These are phyloP conservation scores for Pythium rhizo-oryzae DNA, from an alignment of 352 stramenopile genomes.

Conservation along the genomic window DNA sequence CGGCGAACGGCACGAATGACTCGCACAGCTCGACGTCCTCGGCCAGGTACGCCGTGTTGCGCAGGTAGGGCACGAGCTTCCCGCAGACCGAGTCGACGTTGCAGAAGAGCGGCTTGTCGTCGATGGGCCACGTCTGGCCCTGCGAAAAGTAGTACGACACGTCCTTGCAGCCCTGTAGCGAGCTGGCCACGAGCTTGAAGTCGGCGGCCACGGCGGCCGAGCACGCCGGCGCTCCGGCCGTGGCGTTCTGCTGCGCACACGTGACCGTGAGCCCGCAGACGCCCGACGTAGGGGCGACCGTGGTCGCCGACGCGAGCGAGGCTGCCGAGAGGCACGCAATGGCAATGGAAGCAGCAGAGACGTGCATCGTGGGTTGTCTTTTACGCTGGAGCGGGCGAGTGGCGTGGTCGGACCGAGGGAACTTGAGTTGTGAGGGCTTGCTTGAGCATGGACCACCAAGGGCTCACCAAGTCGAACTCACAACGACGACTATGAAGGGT, in stretches of 20 bases:
- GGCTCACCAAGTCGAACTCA: too few relatives aligned
- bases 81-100: slow-evolving; percentile 11
- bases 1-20: slow-evolving; percentile 12
- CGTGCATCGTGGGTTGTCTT: background rate
- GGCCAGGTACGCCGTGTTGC: slow-evolving; percentile 7
- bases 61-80: slow-evolving; percentile 24
- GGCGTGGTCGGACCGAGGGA: background rate
- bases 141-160: slow-evolving; percentile 23
- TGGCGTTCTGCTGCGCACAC: slow-evolving; percentile 4
- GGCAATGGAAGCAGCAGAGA: background rate
- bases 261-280: slow-evolving; percentile 25
- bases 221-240: slow-evolving; percentile 3
- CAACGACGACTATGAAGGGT: too few relatives aligned
- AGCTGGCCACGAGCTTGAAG: slow-evolving; percentile 10
- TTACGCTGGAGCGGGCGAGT: background rate
- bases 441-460: too few relatives aligned
- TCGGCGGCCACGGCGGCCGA: slow-evolving; percentile 8
- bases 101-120: slow-evolving; percentile 19
- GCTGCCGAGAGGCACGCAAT: background rate
- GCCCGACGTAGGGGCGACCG: background rate
- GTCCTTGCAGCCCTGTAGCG: slow-evolving; percentile 23
- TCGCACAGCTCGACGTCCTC: slow-evolving; percentile 10
- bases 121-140: slow-evolving; percentile 26
- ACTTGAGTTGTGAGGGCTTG: background rate
- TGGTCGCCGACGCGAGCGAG: background rate